These are phyloP conservation scores for Salix caprea DNA, from an alignment of 345 rosid genomes.

Conservation along the genomic window DNA sequence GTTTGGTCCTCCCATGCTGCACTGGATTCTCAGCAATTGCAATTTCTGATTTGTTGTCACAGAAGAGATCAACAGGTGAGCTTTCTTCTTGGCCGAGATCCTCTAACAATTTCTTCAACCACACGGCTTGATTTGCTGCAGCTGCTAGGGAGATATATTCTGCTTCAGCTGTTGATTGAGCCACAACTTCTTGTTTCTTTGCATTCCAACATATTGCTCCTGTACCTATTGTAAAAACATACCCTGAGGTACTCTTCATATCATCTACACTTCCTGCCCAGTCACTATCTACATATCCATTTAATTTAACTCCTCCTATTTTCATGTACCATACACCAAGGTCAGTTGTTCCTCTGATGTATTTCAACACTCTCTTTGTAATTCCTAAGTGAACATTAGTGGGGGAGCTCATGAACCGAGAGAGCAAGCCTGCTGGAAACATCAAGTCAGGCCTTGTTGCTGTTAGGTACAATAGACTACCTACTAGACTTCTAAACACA, in stretches of 20 bases:
- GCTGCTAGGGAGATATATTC: neutral
- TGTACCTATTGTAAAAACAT: neutral
- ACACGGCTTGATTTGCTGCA: neutral
- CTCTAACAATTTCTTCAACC: neutral
- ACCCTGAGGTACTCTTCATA: too few species aligned
- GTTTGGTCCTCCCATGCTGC: neutral
- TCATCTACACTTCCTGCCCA: neutral
- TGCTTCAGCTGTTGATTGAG: neutral
- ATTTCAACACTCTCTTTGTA: neutral
- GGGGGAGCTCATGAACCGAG: neutral
- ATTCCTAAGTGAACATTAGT: neutral
- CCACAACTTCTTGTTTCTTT: neutral
- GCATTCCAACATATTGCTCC: neutral
- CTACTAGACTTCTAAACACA: neutral
- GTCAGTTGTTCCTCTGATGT: neutral
- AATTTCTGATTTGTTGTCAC: neutral
- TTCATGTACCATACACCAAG: neutral
- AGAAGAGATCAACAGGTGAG: neutral
- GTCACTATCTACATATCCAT: neutral
- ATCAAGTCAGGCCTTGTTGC: neutral
- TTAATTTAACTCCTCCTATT: fast-evolving
- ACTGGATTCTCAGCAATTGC: neutral
- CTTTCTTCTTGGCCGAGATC: too few species aligned
- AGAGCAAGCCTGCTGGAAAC: neutral
- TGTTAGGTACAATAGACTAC: neutral